Percentiles rank a stretch among this genome's conserved stretches.
These are phyloP conservation scores for Poterioochromonas sp. DNA, from an alignment of 352 stramenopile genomes.

Conservation along the genomic window DNA sequence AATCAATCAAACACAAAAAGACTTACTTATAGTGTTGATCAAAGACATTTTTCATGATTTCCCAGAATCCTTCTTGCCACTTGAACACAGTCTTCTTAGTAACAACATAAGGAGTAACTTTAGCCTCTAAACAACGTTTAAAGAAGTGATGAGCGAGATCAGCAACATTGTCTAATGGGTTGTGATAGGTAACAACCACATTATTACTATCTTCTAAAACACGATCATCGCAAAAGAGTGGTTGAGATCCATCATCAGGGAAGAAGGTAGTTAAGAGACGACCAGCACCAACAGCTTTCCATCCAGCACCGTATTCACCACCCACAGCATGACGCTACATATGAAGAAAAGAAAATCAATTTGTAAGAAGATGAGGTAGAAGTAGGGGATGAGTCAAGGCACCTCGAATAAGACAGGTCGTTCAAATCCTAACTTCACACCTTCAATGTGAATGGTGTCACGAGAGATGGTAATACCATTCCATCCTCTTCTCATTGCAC, in stretches of 20 bases:
- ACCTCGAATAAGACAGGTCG: conserved; percentile 65
- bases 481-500: conserved; percentile 65
- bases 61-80: conserved; percentile 75
- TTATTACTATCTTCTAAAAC: conserved; percentile 64
- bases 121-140: conserved; percentile 56
- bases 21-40: conserved; percentile 60
- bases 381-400: not conserved
- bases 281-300: conserved; percentile 57
- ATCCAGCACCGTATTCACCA: conserved; percentile 68
- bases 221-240: conserved; percentile 63
- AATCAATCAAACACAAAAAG: too few species aligned
- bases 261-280: conserved; percentile 65
- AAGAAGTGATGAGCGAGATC: conserved; percentile 70
- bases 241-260: conserved; percentile 49
- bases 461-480: conserved; percentile 68
- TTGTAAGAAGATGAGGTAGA: too few species aligned
- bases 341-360: not conserved
- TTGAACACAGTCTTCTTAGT: conserved; percentile 81
- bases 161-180: conserved; percentile 69
- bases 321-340: conserved; percentile 58
- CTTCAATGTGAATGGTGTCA: conserved; percentile 75
- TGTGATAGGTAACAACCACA: conserved; percentile 73
- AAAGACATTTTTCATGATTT: conserved; percentile 68
- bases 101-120: conserved; percentile 69
- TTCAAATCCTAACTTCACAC: conserved; percentile 69